Conservation (phyloP, 2,329 filamentous ascomycete genomes). For the Fusarium pseudograminearum region DNA sequence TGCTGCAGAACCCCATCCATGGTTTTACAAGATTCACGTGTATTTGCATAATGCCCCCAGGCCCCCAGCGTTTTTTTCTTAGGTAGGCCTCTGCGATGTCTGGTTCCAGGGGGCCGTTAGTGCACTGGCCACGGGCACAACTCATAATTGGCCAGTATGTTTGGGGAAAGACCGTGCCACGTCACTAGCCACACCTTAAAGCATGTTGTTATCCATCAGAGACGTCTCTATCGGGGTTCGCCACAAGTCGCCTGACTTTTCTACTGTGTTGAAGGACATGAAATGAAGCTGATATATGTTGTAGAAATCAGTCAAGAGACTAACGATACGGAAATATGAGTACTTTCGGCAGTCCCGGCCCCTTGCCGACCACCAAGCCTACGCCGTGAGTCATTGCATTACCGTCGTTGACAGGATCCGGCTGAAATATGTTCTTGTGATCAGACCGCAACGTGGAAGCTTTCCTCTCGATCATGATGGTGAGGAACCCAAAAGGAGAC, state of each 20-base stretch:
- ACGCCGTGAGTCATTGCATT: slow-evolving; percentile 67
- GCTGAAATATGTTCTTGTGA: slow-evolving; percentile 25
- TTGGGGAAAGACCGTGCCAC: slow-evolving; percentile 30
- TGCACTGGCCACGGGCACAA: slow-evolving; percentile 4
- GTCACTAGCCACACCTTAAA: slow-evolving; percentile 43
- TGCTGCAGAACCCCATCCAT: neutral
- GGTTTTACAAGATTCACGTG: slow-evolving; percentile 44
- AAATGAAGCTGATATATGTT: slow-evolving; percentile 18
- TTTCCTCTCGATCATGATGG: slow-evolving; percentile 94
- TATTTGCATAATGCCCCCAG: slow-evolving; percentile 31
- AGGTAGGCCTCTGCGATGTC: slow-evolving; percentile 15
- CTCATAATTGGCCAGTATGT: slow-evolving; percentile 3
- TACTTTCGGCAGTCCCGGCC: slow-evolving; percentile 77
- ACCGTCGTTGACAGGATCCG: slow-evolving; percentile 1
- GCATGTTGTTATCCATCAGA: slow-evolving; percentile 34
- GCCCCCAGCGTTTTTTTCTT: slow-evolving; percentile 5
- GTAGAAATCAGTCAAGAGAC: slow-evolving; percentile 22
- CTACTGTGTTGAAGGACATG: slow-evolving; percentile 14
- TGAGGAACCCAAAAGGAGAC: slow-evolving; percentile 42
- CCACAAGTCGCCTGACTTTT: slow-evolving; percentile 41
- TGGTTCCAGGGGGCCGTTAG: slow-evolving; percentile 6
- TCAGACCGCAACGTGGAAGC: slow-evolving; percentile 86
- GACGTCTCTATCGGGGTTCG: slow-evolving; percentile 38
- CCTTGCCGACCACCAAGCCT: slow-evolving; percentile 73
- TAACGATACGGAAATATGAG: slow-evolving; percentile 59